phyloP scores from a whole-genome alignment of 1,139 yeast genomes.

The Candida sp. region DNA sequence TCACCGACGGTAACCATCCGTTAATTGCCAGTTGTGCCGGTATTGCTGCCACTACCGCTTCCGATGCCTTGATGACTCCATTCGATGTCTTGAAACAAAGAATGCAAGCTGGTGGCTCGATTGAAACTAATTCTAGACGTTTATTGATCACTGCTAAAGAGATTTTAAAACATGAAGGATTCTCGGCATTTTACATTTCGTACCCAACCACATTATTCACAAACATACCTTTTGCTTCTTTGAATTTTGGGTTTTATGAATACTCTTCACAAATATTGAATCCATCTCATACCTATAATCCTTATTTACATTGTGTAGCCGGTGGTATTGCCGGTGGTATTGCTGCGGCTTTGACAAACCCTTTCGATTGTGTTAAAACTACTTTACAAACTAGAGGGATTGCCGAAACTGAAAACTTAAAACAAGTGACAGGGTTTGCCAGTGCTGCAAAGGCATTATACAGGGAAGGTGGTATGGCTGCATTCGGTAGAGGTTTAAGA shows the following conservation, averaged over 20 bases:
- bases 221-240: slow-evolving; percentile 94
- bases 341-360: slow-evolving; percentile 96
- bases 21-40: slow-evolving; percentile 85
- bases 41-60: slow-evolving; percentile 88
- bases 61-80: slow-evolving; percentile 97
- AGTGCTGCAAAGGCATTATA: slow-evolving; percentile 74
- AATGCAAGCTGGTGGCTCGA: slow-evolving; percentile 35
- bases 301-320: slow-evolving; percentile 85
- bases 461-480: slow-evolving; percentile 59
- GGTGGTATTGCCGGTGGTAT: slow-evolving; percentile 97
- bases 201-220: slow-evolving; percentile 94
- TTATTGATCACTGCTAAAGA: slow-evolving; percentile 36
- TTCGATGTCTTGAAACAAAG: slow-evolving; percentile 91
- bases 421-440: slow-evolving; percentile 62
- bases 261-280: slow-evolving; percentile 73
- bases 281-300: slow-evolving; percentile 79
- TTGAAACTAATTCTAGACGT: slow-evolving; percentile 17
- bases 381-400: slow-evolving; percentile 77
- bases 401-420: slow-evolving; percentile 47
- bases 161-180: slow-evolving; percentile 74
- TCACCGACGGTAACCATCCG: slow-evolving; percentile 71
- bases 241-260: slow-evolving; percentile 93
- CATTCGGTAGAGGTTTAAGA: slow-evolving; percentile 81
- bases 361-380: slow-evolving; percentile 93
- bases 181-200: slow-evolving; percentile 81